phyloP scores from a whole-genome alignment of 805 yeast species.

The Lipomyces japonicus region DNA sequence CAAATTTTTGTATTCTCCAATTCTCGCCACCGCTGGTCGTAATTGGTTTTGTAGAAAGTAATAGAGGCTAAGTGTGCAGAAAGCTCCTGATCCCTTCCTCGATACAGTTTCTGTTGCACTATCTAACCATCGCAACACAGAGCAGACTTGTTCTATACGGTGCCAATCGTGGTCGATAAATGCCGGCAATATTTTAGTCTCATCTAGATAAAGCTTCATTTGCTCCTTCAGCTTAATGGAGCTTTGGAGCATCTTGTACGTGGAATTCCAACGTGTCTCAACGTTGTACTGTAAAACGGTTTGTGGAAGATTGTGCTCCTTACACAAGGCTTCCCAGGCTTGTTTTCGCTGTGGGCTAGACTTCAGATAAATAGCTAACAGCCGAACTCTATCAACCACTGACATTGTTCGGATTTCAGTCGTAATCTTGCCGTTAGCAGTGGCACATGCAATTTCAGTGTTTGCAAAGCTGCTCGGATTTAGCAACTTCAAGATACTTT shows the following conservation, averaged over 20 bases:
- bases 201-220: background rate
- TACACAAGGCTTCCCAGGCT: background rate
- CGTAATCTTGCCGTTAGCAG: background rate
- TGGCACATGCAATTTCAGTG: background rate
- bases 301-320: background rate
- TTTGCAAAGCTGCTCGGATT: background rate
- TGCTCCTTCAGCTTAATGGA: slow-evolving; percentile 1
- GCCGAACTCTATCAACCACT: background rate
- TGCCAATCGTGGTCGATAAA: background rate
- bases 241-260: background rate
- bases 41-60: background rate
- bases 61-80: background rate
- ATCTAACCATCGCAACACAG: background rate
- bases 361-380: background rate
- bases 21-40: background rate
- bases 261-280: slow-evolving; percentile 5
- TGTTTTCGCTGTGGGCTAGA: slow-evolving; percentile 3
- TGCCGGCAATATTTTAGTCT: background rate
- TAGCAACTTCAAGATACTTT: background rate
- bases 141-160: background rate
- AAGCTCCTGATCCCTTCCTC: background rate
- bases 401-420: background rate
- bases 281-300: slow-evolving; percentile 2
- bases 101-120: background rate
- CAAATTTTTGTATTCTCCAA: background rate